Percentiles rank a stretch among this genome's conserved stretches.
These are phyloP conservation scores for Phytophthora cactorum DNA, from an alignment of 352 stramenopile genomes.

Conservation along the genomic window DNA sequence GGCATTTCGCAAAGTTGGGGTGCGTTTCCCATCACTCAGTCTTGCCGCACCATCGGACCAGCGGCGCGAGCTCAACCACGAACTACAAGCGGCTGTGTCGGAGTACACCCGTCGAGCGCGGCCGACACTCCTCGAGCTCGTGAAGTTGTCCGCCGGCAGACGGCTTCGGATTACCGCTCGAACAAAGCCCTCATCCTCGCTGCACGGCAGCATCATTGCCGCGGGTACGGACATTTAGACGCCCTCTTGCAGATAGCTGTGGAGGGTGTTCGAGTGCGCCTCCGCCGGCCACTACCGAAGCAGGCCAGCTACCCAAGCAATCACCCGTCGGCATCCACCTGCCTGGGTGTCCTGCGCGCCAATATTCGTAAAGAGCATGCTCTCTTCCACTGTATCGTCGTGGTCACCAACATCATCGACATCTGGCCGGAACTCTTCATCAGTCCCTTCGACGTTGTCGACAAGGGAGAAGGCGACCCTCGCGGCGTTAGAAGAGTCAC, in stretches of 20 bases:
- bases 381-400: not conserved
- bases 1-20: no score
- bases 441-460: slow-evolving; percentile 6
- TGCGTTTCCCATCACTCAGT: no score
- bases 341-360: not conserved
- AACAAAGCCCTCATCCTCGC: slow-evolving; percentile 1
- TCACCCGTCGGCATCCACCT: not conserved
- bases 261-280: not conserved
- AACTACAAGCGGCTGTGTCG: not conserved
- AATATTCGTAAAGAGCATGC: slow-evolving; percentile 18
- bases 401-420: slow-evolving; percentile 3
- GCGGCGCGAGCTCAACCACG: not conserved
- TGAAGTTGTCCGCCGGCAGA: not conserved
- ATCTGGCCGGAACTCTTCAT: slow-evolving; percentile 8
- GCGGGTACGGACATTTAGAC: not conserved
- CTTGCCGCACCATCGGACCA: no score
- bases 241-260: not conserved
- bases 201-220: not conserved
- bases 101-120: not conserved
- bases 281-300: not conserved
- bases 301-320: not conserved
- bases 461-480: not conserved
- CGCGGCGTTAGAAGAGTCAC: not conserved
- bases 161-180: not conserved
- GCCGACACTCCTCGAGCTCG: not conserved